Evolutionary conservation across 192 early-diverging fungal genomes (phyloP).

Genomic region (Irineochytrium annulatum): DNA sequence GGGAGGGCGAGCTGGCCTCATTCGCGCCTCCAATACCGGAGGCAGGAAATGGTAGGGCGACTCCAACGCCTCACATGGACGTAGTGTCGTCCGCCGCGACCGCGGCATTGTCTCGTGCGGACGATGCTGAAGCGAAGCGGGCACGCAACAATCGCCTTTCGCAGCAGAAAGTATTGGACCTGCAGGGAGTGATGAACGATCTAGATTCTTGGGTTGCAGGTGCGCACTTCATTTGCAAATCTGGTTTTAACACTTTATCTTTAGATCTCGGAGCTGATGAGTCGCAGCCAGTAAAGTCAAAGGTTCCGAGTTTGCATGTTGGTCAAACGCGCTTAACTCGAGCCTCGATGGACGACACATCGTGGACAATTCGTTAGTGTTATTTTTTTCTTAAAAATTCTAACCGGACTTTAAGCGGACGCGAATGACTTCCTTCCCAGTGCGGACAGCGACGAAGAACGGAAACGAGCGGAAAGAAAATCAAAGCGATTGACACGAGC

Average conservation of each 20-base stretch:
- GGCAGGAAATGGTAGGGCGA: neutral
- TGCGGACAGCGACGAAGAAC: neutral
- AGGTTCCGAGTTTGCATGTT: neutral
- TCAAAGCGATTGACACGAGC: constrained; percentile 15
- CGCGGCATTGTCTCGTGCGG: too few relatives aligned
- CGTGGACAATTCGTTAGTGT: neutral
- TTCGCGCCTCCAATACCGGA: neutral
- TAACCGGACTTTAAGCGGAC: neutral
- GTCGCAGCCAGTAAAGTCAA: neutral
- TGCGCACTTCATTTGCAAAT: neutral
- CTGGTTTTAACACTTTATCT: neutral
- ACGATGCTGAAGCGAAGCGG: neutral
- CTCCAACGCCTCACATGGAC: neutral
- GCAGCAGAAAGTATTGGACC: neutral
- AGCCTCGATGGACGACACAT: neutral
- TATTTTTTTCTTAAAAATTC: constrained; percentile 1
- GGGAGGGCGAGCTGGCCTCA: neutral
- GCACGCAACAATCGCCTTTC: neutral
- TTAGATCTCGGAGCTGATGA: neutral
- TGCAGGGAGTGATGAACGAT: constrained; percentile 2
- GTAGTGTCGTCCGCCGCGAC: too few relatives aligned
- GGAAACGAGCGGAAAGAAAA: constrained; percentile 6
- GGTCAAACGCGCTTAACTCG: neutral
- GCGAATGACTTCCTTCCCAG: neutral
- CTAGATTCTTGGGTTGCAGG: constrained; percentile 4